phyloP scores from a whole-genome alignment of 177 flowering plant genomes.

The Tripterygium wilfordii region DNA sequence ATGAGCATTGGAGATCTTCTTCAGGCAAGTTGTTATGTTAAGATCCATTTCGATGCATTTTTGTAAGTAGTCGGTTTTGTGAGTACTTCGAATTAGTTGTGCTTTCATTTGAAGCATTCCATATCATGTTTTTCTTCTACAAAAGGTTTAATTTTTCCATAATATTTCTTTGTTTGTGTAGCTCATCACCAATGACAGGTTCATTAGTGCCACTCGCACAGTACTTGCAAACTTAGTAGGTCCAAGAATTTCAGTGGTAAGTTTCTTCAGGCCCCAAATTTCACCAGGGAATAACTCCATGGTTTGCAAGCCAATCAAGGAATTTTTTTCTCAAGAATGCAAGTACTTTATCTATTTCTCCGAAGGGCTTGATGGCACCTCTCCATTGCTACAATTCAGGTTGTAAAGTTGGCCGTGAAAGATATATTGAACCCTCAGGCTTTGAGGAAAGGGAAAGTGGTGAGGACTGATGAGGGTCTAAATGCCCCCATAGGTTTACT shows the following conservation, averaged over 20 bases:
- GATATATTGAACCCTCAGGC: too few species aligned
- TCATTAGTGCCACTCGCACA: constrained; percentile 20
- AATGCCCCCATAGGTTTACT: too few species aligned
- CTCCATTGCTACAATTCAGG: constrained; percentile 23
- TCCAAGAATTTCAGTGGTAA: constrained; percentile 41
- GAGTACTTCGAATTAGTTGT: too few species aligned
- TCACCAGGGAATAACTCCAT: constrained; percentile 4
- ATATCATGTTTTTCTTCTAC: too few species aligned
- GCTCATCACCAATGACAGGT: constrained; percentile 24
- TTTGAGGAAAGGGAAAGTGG: too few species aligned
- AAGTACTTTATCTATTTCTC: neutral
- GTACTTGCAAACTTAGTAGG: constrained; percentile 31
- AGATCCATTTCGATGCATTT: neutral
- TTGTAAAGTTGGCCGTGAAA: constrained; percentile 5
- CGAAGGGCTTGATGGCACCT: constrained; percentile 17
- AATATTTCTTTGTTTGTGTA: constrained; percentile 6
- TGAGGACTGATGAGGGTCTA: too few species aligned
- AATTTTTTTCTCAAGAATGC: constrained; percentile 41
- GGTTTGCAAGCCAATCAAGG: constrained; percentile 43
- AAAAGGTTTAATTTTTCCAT: too few species aligned
- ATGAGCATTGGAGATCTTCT: constrained; percentile 38
- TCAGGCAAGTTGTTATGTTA: constrained; percentile 18
- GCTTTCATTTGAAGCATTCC: too few species aligned
- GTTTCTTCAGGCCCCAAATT: constrained; percentile 27
- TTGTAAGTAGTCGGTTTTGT: too few species aligned